These are phyloP conservation scores for Marchantia polymorpha DNA, from an alignment of 225 moss, liverwort and hornwort genomes.

Conservation along the genomic window DNA sequence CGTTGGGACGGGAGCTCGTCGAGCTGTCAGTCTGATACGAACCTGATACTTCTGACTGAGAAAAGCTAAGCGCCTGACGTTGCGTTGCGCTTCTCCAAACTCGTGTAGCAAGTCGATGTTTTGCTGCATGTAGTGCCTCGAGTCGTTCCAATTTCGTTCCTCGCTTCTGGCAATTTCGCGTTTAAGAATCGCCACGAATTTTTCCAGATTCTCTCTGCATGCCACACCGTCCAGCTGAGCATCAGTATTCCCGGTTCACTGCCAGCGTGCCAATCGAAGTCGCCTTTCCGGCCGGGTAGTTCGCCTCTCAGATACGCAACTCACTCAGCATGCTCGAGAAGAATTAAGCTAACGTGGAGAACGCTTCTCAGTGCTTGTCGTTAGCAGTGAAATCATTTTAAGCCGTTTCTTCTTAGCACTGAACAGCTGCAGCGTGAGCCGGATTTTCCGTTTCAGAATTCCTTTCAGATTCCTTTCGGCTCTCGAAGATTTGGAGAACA, in stretches of 20 bases:
- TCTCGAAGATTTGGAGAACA: too few species aligned
- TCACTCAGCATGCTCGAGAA: neutral
- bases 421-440: too few species aligned
- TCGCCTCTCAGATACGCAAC: neutral
- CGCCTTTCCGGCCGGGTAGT: neutral
- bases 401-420: too few species aligned
- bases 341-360: too few species aligned
- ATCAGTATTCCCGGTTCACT: too few species aligned
- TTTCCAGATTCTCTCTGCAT: constrained; percentile 65
- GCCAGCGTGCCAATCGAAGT: neutral
- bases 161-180: constrained; percentile 57
- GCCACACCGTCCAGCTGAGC: neutral
- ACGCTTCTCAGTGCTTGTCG: too few species aligned
- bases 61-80: constrained; percentile 62
- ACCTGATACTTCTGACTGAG: constrained; percentile 81
- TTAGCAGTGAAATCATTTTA: too few species aligned
- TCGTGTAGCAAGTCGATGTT: constrained; percentile 61
- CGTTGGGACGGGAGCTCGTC: neutral
- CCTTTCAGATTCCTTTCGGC: too few species aligned
- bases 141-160: constrained; percentile 53
- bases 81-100: constrained; percentile 64
- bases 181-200: constrained; percentile 65
- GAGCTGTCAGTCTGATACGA: neutral
- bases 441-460: too few species aligned
- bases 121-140: constrained; percentile 61